Evolutionary conservation across 805 yeast genomes (phyloP), one percentile per base, ranked within the genome.

Genomic region (Metschnikowia amazonensis): DNA sequence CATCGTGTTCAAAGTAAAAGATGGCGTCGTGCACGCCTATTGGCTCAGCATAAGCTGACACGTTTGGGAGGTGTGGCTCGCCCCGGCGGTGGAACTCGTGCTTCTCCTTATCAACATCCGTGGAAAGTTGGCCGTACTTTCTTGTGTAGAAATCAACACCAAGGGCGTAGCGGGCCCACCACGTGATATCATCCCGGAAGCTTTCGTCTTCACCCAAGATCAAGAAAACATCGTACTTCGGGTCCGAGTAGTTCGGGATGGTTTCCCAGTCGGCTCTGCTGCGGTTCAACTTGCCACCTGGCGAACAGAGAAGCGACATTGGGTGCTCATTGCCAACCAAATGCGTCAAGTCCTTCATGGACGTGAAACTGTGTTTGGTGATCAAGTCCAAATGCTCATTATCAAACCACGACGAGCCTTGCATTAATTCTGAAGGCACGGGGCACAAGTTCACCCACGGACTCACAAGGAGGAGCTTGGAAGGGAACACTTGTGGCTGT

Each of bases 131-230:
- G 17, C 69, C 69, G 42, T 60, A 67, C 36, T 49, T 53, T 21
- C 16, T 17, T 6, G 14, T 30, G 29, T 23, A 24, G 35, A 39
- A 39, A 38, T 49, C 31, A 20, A 47, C 45, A 3, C 46, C 52
- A 24, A 68, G 53, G 3, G 72, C 70, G 36, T 60, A 55, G 32
- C 59, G 55, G 7, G 60, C 53, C 70, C 72, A 71, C 37, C 60
- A 62, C 39, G 64, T 52, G 18, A 69, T 54, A 44, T 68, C 72
- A 51, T 70, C 75, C 46, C 74, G 57, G 48, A 71, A 70, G 14
- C 59, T 55, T 50, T 71, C 76, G 44, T 69, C 72, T 56, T 70
- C 75, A 17, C 75, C 75, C 6, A 53, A 48, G n/a, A 70, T 48
- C 23, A 70, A 47, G 29, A 67, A 63, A 2, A 70, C 61, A 29